Evolutionary conservation across 371 early-diverging fungal species (phyloP), one percentile per base, ranked within the genome.

Genomic region (Capniomyces stellatus): DNA sequence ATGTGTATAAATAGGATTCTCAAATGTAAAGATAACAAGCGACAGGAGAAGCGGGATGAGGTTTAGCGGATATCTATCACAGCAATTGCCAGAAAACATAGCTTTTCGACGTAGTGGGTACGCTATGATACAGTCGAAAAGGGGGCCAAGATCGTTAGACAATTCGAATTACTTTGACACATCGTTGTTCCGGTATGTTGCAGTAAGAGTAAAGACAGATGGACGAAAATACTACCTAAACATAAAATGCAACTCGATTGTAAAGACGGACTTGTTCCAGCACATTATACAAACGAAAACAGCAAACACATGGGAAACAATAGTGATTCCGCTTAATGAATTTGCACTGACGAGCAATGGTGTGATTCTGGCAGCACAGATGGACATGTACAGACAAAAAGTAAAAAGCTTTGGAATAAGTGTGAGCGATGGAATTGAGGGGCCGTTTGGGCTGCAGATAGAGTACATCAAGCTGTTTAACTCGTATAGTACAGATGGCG

Each of bases 321-420:
- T 90, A 31, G 53, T 89, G 80, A 83, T 94, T 50, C 92, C 92
- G 3, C 89, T 92, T 63, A 77, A 78, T 30, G 87, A 88, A 61
- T 94, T 94, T 62, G 81, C 90, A 24, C 71, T 89, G 49, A 92
- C 92, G 2, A 82, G 81, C 59, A 82, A 91, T 56, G 89, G 92
- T 25, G 76, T 79, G 52, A 77, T 87, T 50, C 81, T 89, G 56
- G 82, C 85, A 43, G 74, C 82, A 19, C 91, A 94, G 62, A 72
- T 87, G 19, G 74, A 74, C 18, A 88, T 94, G 82, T 79, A 78
- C 57, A 73, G 90, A 30, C 74, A 85, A 55, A 77, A 77, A 54
- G 78, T 94, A 57, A 83, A 84, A 63, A 86, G 85, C 0, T 79
- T 94, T 13, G 95, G 95, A 6, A 74, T 94, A 31, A 87, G 89